phyloP scores from a whole-genome alignment of 2,329 filamentous ascomycete genomes.

The Tetracladium maxilliforme region DNA sequence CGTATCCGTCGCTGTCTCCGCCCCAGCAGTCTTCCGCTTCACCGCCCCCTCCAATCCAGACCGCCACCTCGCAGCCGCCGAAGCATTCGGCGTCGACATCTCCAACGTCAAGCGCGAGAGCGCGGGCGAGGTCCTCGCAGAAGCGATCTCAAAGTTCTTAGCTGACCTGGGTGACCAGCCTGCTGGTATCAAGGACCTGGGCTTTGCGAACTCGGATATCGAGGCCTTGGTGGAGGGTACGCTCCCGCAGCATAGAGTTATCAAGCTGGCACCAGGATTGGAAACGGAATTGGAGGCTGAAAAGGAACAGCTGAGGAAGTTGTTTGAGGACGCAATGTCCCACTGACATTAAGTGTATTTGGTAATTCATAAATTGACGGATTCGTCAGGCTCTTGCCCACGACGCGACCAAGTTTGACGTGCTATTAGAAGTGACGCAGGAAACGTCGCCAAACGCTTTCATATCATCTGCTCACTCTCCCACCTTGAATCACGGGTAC shows the following conservation, averaged over 20 bases:
- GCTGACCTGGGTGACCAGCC: slow-evolving; percentile 81
- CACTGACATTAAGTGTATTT: slow-evolving; percentile 23
- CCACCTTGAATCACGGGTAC: too few relatives aligned
- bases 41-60: slow-evolving; percentile 86
- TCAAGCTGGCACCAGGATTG: slow-evolving; percentile 81
- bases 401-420: too few relatives aligned
- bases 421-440: too few relatives aligned
- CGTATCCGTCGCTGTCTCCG: slow-evolving; percentile 85
- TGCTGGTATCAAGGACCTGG: slow-evolving; percentile 66
- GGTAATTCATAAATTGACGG: too few relatives aligned
- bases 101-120: slow-evolving; percentile 77
- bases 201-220: slow-evolving; percentile 63
- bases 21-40: slow-evolving; percentile 87
- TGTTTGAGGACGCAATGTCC: slow-evolving; percentile 52
- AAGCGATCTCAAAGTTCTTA: slow-evolving; percentile 72
- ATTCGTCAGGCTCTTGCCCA: too few relatives aligned
- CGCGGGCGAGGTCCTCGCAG: slow-evolving; percentile 75
- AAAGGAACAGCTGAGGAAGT: slow-evolving; percentile 50
- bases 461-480: too few relatives aligned
- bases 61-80: slow-evolving; percentile 76
- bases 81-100: slow-evolving; percentile 82
- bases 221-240: slow-evolving; percentile 85
- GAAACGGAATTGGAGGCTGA: slow-evolving; percentile 54
- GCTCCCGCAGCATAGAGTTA: slow-evolving; percentile 76
- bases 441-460: too few relatives aligned